Evolutionary conservation across 1,284 basidiomycete genomes (phyloP).

Genomic region (Tranzscheliella williamsii): DNA sequence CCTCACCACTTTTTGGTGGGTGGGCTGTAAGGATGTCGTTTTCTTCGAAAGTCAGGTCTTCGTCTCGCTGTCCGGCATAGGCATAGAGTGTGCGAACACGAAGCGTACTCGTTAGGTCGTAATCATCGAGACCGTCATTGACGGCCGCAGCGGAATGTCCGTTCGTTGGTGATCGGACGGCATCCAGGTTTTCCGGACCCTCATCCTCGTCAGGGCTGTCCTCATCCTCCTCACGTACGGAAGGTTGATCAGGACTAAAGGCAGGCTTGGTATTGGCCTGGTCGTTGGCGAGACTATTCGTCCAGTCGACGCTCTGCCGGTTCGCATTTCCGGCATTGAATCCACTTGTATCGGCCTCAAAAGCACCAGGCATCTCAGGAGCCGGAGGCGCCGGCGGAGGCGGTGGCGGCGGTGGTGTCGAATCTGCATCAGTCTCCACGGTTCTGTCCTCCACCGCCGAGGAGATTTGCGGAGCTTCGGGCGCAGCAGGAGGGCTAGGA

Average conservation of each 20-base stretch:
- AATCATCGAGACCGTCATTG: slow-evolving; percentile 68
- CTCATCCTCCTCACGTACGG: slow-evolving; percentile 67
- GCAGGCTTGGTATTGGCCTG: slow-evolving; percentile 59
- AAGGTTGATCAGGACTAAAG: slow-evolving; percentile 66
- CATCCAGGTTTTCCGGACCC: slow-evolving; percentile 30
- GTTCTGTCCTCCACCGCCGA: slow-evolving; percentile 27
- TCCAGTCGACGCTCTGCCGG: slow-evolving; percentile 88
- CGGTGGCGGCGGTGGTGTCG: slow-evolving; percentile 60
- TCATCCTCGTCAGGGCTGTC: slow-evolving; percentile 60
- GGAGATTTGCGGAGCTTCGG: slow-evolving; percentile 32
- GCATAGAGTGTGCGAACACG: slow-evolving; percentile 69
- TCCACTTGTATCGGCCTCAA: slow-evolving; percentile 53
- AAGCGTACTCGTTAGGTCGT: slow-evolving; percentile 70
- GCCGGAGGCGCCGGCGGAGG: slow-evolving; percentile 54
- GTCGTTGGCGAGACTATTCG: slow-evolving; percentile 82
- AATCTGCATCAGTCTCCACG: slow-evolving; percentile 1
- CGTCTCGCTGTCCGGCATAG: slow-evolving; percentile 80
- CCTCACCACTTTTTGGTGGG: slow-evolving; percentile 19
- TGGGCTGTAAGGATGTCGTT: slow-evolving; percentile 71
- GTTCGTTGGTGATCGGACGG: slow-evolving; percentile 4
- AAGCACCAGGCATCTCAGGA: slow-evolving; percentile 34
- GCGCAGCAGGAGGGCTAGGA: slow-evolving; percentile 39
- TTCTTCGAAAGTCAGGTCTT: slow-evolving; percentile 83
- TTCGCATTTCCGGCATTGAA: slow-evolving; percentile 63
- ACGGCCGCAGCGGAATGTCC: slow-evolving; percentile 4